Base-by-base conservation (phyloP, 371 early-diverging fungal species). In the Mucor indicus region DNA sequence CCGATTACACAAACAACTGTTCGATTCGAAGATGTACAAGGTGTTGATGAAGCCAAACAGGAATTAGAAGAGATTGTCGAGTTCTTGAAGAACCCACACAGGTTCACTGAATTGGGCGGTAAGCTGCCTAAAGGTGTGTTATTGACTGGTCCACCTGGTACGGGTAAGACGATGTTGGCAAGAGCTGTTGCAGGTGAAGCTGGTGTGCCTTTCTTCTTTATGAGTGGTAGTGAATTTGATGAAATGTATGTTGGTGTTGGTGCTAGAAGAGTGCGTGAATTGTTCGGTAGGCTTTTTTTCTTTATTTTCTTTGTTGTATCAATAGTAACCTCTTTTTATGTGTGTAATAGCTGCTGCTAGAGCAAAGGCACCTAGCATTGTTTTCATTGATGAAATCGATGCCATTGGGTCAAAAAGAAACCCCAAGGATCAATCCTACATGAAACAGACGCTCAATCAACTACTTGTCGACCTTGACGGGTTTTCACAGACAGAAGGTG, bases 211-310 rank as follows among this genome's bases (percentile, higher is more conserved):
- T 98, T 98, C 71, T 96, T 96, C 62, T 95, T 93, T 61, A 94
- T 95, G 94, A 89, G 89, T 45, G 99, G 98, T 16, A 86, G 88
- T 50, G 98, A 98, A 69, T 97, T 97, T 76, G 98, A 96, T 71
- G 98, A 98, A 67, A 84, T 98, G 75, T 98, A 94, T 66, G 98
- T 99, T 11, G 99, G 99, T 47, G 99, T 99, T 13, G 98, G 98
- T 29, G 96, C 97, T 20, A 76, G 87, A 61, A 79, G 89, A 54
- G 83, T 90, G 1, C 80, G 90, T 10, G 84, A 86, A 50, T 69
- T 91, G 23, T 90, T 90, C 70, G 76, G 81, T 81, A 72, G 51
- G 57, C 51, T 15, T 16, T 5, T 3, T 16, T 6, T 29, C 30
- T 12, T 8, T 8, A 6, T 29, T 12, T 33, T 11, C n/a, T 13